Base-by-base conservation (phyloP, 2,329 filamentous ascomycete genomes). In the Diplodia mutila region DNA sequence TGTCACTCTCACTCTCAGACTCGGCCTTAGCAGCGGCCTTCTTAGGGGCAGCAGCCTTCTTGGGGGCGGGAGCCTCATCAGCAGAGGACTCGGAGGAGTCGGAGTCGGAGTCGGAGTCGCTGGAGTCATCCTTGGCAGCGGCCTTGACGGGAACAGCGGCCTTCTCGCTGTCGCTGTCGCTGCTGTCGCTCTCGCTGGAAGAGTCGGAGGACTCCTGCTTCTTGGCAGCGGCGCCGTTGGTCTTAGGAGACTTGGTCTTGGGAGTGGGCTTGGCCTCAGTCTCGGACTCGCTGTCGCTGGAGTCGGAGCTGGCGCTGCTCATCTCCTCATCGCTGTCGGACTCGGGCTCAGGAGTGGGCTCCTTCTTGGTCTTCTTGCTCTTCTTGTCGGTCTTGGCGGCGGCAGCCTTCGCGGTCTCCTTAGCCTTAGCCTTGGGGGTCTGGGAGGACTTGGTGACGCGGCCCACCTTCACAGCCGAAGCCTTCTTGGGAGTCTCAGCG, bases 401-500 rank as follows among this genome's bases (percentile, higher is more conserved):
- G 64, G 73, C 75, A 65, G 77, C 73, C 85, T 91, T 91, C 73
- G 88, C 88, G 67, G 87, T 77, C 71, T 88, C 84, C 85, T 91
- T 91, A 74, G 87, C 85, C 83, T 90, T 90, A 69, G 84, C 81
- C 81, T 88, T 90, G 76, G 88, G 80, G 71, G 85, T 86, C 78
- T 90, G 85, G 69, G 86, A 83, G 65, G 88, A 77, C 85, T 93
- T 93, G 82, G 85, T 86, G 74, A 91, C 84, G 71, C 86, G 86
- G 72, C 84, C 88, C 73, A 85, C 85, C 84, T 91, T 92, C 80
- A 89, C 87, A 73, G 81, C 76, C 74, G 81, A 79, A 73, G 84
- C 76, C 75, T 85, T 83, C 77, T 85, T 82, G 75, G 84, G 78
- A 75, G 74, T 75, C 72, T 80, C 78, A 70, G 74, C 76, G 78